A percentile compares a stretch with the other conserved stretches of the same genome.
Conservation (phyloP, 306 rosid genomes). For the Pterocarpus macrocarpus region DNA sequence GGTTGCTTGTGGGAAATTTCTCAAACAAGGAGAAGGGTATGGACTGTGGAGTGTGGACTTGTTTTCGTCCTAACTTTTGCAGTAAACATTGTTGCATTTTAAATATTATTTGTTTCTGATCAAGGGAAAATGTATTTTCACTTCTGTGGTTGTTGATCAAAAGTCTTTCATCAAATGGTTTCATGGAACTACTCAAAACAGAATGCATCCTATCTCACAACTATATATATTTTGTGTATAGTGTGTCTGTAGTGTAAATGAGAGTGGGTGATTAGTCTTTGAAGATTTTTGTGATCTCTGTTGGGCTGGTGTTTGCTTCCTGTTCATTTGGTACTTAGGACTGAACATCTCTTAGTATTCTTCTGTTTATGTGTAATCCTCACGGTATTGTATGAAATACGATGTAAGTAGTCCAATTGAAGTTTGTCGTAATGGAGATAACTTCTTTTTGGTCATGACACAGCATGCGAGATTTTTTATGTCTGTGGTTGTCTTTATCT, state of each 20-base stretch:
- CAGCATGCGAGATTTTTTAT: not conserved
- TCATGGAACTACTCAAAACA: not conserved
- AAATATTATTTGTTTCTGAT: not conserved
- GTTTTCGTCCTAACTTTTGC: not conserved
- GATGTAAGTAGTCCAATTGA: constrained; percentile 11
- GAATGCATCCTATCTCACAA: not conserved
- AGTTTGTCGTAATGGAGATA: constrained; percentile 7
- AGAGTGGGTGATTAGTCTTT: not conserved
- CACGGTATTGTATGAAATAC: not conserved
- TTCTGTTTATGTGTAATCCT: not conserved
- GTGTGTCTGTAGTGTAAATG: too few relatives aligned
- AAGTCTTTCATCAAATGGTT: constrained; percentile 17
- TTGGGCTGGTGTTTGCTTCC: not conserved
- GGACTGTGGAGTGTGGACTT: not conserved
- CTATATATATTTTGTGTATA: not conserved
- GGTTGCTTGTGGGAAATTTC: not conserved
- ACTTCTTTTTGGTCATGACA: constrained; percentile 14
- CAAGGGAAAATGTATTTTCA: constrained; percentile 4
- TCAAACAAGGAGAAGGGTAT: constrained; percentile 7
- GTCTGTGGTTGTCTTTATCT: constrained; percentile 12
- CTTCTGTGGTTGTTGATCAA: constrained; percentile 12
- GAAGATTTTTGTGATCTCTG: constrained; percentile 28
- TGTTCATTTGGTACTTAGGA: constrained; percentile 5
- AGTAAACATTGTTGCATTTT: not conserved
- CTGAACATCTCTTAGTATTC: constrained; percentile 2